Percentiles rank a stretch among this genome's conserved stretches.
These are phyloP conservation scores for Microdochium bolleyi DNA, from an alignment of 2,329 filamentous ascomycete genomes.

Conservation along the genomic window DNA sequence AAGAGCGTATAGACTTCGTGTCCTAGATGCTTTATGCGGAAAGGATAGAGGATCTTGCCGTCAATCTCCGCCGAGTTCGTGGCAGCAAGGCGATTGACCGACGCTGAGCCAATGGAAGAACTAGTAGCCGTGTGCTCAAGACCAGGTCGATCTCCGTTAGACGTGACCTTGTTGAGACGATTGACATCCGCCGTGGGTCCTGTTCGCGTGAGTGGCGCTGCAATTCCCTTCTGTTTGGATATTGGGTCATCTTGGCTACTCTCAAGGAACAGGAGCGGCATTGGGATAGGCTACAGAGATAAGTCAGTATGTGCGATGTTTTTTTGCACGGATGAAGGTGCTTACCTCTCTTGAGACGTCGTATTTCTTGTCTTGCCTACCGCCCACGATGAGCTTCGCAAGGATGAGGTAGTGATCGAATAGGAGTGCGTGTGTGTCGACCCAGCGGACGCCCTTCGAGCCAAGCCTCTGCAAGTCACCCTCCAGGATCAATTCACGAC, in stretches of 20 bases:
- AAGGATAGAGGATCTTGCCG: conserved; percentile 83
- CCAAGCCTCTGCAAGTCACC: conserved; percentile 87
- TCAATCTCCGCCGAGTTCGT: conserved; percentile 58
- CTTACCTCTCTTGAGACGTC: conserved; percentile 85
- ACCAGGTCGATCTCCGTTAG: conserved; percentile 46
- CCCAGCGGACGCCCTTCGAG: conserved; percentile 82
- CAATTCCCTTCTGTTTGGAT: conserved; percentile 71
- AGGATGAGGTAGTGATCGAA: conserved; percentile 97
- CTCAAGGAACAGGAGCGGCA: conserved; percentile 90
- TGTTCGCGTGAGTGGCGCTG: conserved; percentile 50
- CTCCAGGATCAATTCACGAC: conserved; percentile 78
- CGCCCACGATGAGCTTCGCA: conserved; percentile 66
- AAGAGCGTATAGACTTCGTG: conserved; percentile 91
- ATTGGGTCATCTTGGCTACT: conserved; percentile 89
- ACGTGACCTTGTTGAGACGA: conserved; percentile 47
- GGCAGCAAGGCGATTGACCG: conserved; percentile 31
- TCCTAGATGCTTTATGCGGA: conserved; percentile 91
- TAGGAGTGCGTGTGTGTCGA: conserved; percentile 86
- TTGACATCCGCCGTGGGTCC: conserved; percentile 53
- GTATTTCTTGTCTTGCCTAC: conserved; percentile 71
- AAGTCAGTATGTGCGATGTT: conserved; percentile 12
- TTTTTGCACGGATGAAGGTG: conserved; percentile 1
- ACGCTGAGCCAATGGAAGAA: conserved; percentile 51
- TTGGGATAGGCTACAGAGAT: conserved; percentile 66
- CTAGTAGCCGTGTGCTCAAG: conserved; percentile 62